Evolutionary conservation across 1,284 basidiomycete genomes (phyloP).

Genomic region (Fomitopsis betulina): DNA sequence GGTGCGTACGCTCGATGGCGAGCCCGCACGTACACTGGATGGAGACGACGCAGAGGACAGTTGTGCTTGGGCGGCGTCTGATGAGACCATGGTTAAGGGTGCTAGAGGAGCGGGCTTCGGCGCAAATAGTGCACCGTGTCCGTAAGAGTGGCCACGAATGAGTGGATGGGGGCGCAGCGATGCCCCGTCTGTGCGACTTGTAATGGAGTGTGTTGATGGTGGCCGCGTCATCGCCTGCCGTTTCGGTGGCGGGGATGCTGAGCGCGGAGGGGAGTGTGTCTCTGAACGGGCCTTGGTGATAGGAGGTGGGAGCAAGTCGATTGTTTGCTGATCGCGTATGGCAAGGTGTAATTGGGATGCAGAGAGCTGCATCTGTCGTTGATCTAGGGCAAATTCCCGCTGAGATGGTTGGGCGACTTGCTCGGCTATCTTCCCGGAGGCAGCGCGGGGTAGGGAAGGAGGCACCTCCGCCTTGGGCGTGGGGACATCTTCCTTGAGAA

Average conservation of each 20-base stretch:
- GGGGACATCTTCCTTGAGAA: constrained; percentile 21
- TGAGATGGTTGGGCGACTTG: constrained; percentile 18
- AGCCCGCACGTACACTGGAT: constrained; percentile 23
- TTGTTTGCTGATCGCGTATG: constrained; percentile 17
- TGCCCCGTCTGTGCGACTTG: constrained; percentile 30
- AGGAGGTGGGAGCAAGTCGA: constrained; percentile 20
- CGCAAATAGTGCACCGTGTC: constrained; percentile 30
- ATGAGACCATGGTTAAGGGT: constrained; percentile 54
- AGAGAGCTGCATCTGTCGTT: constrained; percentile 6
- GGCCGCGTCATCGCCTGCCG: constrained; percentile 47
- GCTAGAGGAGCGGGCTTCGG: constrained; percentile 53
- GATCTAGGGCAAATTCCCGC: constrained; percentile 15
- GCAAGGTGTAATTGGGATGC: constrained; percentile 6
- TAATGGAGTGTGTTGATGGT: constrained; percentile 55
- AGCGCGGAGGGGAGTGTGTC: constrained; percentile 35
- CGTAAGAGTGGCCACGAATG: constrained; percentile 66
- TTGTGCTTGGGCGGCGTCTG: constrained; percentile 42
- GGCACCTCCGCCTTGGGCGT: constrained; percentile 31
- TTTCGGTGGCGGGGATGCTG: constrained; percentile 27
- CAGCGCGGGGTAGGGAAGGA: constrained; percentile 29
- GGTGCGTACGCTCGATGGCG: constrained; percentile 31
- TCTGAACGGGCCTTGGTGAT: constrained; percentile 35
- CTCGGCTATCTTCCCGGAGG: constrained; percentile 21
- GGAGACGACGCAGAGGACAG: constrained; percentile 38
- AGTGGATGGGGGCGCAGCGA: constrained; percentile 65